A percentile compares a stretch with the other conserved stretches of the same genome.
Conservation (phyloP, 352 stramenopile species). For the Pythium dissotocum region DNA sequence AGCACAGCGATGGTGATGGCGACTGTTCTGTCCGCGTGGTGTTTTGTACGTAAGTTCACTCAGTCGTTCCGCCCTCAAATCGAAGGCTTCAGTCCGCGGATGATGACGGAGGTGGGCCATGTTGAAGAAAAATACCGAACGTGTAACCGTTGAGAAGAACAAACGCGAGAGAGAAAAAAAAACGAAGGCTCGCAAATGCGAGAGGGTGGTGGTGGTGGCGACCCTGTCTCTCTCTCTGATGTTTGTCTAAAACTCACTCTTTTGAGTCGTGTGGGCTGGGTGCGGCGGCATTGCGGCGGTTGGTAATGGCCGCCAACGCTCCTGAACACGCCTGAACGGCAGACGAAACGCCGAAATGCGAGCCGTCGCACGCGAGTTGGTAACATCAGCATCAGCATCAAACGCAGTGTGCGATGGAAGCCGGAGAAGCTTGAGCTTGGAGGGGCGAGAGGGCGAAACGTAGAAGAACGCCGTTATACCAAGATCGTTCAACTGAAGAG, state of each 20-base stretch:
- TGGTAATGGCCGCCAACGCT: background rate
- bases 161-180: background rate
- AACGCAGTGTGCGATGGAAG: background rate
- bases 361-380: background rate
- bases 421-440: background rate
- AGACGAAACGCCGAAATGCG: constrained; percentile 1
- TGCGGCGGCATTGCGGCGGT: background rate
- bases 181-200: background rate
- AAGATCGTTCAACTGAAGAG: too few species aligned
- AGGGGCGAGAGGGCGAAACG: background rate
- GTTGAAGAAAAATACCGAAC: constrained; percentile 6
- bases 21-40: too few species aligned
- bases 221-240: background rate
- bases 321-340: background rate
- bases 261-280: too few species aligned
- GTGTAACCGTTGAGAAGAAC: constrained; percentile 4
- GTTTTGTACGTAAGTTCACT: too few species aligned
- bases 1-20: too few species aligned
- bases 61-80: background rate
- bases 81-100: background rate
- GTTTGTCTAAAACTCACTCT: too few species aligned
- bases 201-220: background rate
- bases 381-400: background rate
- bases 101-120: background rate
- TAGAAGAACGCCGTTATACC: constrained; percentile 15